These are phyloP conservation scores for Clohesyomyces aquaticus DNA, from an alignment of 495 filamentous ascomycete genomes.

Conservation along the genomic window DNA sequence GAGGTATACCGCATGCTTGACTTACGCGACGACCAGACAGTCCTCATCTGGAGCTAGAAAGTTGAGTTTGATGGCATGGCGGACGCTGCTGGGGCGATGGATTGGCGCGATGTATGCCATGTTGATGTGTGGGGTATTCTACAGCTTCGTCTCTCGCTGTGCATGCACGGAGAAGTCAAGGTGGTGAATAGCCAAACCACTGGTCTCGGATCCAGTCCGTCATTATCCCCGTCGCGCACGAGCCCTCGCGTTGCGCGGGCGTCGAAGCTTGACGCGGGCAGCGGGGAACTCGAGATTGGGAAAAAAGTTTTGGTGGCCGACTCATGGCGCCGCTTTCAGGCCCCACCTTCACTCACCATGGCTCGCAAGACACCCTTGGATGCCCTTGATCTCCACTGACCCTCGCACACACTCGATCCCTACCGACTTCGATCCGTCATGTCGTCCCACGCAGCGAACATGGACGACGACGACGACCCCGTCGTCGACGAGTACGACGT, in stretches of 20 bases:
- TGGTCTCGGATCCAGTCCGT: constrained; percentile 25
- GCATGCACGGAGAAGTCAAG: not conserved
- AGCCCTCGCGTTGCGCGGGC: not conserved
- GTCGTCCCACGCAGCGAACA: constrained; percentile 2
- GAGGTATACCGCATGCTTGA: not conserved
- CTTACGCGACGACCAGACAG: constrained; percentile 86
- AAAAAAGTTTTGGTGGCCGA: not conserved
- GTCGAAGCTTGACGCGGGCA: too few relatives aligned
- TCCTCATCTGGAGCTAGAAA: constrained; percentile 75
- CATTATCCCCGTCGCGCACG: constrained; percentile 17
- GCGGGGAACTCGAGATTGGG: too few relatives aligned
- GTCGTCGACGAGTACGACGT: constrained; percentile 65
- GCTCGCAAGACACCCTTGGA: constrained; percentile 11
- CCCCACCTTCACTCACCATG: not conserved
- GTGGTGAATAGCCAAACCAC: not conserved
- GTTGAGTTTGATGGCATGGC: constrained; percentile 79
- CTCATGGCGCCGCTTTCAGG: not conserved
- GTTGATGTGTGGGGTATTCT: not conserved
- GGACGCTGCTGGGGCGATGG: constrained; percentile 85
- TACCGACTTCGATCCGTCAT: not conserved
- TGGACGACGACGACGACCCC: constrained; percentile 55
- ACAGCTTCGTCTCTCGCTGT: not conserved
- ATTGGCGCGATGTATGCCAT: constrained; percentile 98
- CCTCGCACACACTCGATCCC: not conserved
- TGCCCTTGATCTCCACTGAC: not conserved